Evolutionary conservation across 140 eudicot genomes (phyloP).

Genomic region (Bidens hawaiensis): DNA sequence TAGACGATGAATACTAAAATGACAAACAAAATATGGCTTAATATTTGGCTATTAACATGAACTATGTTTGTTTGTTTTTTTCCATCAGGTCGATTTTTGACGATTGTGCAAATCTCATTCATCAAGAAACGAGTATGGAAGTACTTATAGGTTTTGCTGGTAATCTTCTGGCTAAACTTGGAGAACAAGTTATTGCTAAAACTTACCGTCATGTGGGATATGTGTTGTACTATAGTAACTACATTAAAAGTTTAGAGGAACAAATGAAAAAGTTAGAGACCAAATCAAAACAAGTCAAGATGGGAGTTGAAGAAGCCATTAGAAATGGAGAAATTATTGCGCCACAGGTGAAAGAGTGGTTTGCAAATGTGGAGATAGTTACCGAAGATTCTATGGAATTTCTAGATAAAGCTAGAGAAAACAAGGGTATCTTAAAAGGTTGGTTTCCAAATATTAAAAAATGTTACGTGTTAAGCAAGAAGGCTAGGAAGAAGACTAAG

Average conservation of each 20-base stretch:
- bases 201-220: constrained; percentile 31
- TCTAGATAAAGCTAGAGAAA: constrained; percentile 14
- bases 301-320: constrained; percentile 23
- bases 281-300: constrained; percentile 7
- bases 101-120: background rate
- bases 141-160: constrained; percentile 13
- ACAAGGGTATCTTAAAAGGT: constrained; percentile 2
- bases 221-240: constrained; percentile 16
- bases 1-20: background rate
- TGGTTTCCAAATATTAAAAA: constrained; percentile 24
- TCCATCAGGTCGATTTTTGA: constrained; percentile 14
- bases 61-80: background rate
- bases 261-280: constrained; percentile 16
- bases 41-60: constrained; percentile 2
- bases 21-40: background rate
- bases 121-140: constrained; percentile 16
- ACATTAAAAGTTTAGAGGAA: constrained; percentile 22
- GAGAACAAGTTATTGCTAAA: constrained; percentile 16
- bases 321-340: constrained; percentile 32
- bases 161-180: constrained; percentile 30
- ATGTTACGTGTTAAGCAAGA: constrained; percentile 30
- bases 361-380: constrained; percentile 3
- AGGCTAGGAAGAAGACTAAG: constrained; percentile 25
- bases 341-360: constrained; percentile 26
- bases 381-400: constrained; percentile 8